Conservation (phyloP, 441 rosid species). For the Cnidoscolus chayamansa region DNA sequence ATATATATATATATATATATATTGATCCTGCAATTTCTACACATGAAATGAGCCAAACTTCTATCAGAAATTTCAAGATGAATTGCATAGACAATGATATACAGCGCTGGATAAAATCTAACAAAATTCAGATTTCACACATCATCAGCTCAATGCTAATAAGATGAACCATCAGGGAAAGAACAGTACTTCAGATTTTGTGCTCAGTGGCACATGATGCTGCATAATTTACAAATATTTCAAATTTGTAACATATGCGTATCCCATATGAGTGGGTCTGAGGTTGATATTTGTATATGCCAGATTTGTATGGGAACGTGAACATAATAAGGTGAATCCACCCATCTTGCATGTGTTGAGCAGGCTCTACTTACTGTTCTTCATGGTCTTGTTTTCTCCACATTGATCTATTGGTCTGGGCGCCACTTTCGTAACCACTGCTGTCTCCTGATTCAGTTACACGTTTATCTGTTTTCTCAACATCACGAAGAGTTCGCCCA, state of each 20-base stretch:
- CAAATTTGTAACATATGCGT: conserved; percentile 8
- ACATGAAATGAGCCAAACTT: too few species aligned
- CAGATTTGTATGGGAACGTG: conserved; percentile 8
- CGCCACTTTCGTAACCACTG: conserved; percentile 64
- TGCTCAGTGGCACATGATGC: conserved; percentile 19
- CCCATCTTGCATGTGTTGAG: conserved; percentile 21
- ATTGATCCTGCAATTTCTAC: too few species aligned
- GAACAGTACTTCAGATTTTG: conserved; percentile 6
- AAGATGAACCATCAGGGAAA: neutral
- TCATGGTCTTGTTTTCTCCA: conserved; percentile 45
- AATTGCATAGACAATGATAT: neutral
- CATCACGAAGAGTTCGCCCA: conserved; percentile 27
- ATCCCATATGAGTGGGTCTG: neutral
- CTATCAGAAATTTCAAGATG: neutral
- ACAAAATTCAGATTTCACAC: conserved; percentile 9
- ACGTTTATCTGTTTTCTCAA: conserved; percentile 39
- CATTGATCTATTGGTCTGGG: conserved; percentile 35
- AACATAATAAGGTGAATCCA: conserved; percentile 11
- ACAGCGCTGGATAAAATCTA: neutral
- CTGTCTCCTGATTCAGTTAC: conserved; percentile 63
- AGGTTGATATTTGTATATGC: conserved; percentile 18
- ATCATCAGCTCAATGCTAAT: neutral
- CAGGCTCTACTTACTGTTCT: conserved; percentile 33
- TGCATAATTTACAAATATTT: conserved; percentile 23
- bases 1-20: too few species aligned